Evolutionary conservation across 2,329 filamentous ascomycete species (phyloP), one percentile per base, ranked within the genome.

Genomic region (Lachnellula suecica): DNA sequence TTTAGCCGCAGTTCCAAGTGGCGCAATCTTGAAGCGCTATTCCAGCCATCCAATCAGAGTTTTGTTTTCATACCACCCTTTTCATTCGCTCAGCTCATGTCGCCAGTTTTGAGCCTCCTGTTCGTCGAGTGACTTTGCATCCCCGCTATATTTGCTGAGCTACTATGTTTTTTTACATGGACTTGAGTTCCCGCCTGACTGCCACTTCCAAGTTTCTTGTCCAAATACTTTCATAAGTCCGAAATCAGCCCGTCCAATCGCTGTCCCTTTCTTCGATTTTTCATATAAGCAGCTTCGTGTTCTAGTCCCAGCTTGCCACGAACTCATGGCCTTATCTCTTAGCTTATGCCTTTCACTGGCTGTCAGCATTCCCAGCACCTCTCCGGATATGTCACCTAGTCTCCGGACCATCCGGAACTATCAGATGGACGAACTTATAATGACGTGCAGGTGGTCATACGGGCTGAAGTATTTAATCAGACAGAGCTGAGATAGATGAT

Each of bases 21-120:
- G 7, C 43, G n/a, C 24, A 17, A 29, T 29, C 17, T 5, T 25
- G 13, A 34, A 37, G 29, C 31, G 5, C 11, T 22, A 42, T 42
- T 15, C 22, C 22, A 42, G 22, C 10, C 40, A 15, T n/a, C 44
- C 44, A 47, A 47, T 47, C 44, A 47, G 27, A 17, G 10, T 17
- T 24, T 47, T 15, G 9, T 7, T 8, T 24, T 37, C 20, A 34
- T 47, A 45, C 44, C 44, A 31, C 19, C 29, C 34, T 34, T 47
- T 37, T 47, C 44, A 47, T 47, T 47, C 44, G 44, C 44, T 38
- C 44, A 47, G 34, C 44, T 40, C 2, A 47, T 31, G n/a, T 37
- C 44, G 38, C 15, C 25, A 13, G 6, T 47, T 47, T 38, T 37
- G 13, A 42, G 40, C 40, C 40, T 42, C 40, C 34, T 17, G 34